Evolutionary conservation across 2,329 filamentous ascomycete species (phyloP), one percentile per base, ranked within the genome.

Genomic region (Fusarium sp.): DNA sequence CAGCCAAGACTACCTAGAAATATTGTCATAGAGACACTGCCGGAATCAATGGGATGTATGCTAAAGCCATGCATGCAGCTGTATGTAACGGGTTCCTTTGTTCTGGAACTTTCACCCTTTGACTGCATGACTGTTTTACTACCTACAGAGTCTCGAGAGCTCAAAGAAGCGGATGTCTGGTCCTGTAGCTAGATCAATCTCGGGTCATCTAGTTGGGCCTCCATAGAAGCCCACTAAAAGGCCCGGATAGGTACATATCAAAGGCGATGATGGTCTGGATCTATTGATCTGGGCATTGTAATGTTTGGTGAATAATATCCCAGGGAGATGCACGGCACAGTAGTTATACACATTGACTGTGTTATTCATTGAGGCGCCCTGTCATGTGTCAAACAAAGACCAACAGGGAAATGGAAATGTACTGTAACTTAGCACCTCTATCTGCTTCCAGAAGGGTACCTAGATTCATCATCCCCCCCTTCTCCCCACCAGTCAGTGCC

Each of bases 101-200:
- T 53, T 54, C 51, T 57, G 45, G 45, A 46, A 46, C n/a, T 36
- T 48, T 62, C 47, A 49, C 29, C 38, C n/a, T 48, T 10, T 47
- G 47, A 52, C 40, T 39, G 32, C 32, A 35, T 48, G 19, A 19
- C 19, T 19, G 19, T 19, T 19, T 19, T 19, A 19, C 19, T 19
- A 19, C 19, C 19, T 19, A 19, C 19, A 19, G 19, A 19, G 19
- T 19, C 19, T 19, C 19, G 19, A 19, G 15, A 38, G 12, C 26
- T 9, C n/a, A 52, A 29, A 39, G 25, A 31, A 55, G 48, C 43
- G 26, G 53, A 62, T 61, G 28, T 39, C 45, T 62, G 47, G 44
- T 36, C 46, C 59, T 41, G 41, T 41, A 58, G 53, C 42, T 53
- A 60, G 55, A 25, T 53, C 28, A 64, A 64, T 66, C 40, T 56